A percentile compares a stretch with the other conserved stretches of the same genome.
phyloP scores from a whole-genome alignment of 2,329 filamentous ascomycete genomes.

The Dendryphion nanum region DNA sequence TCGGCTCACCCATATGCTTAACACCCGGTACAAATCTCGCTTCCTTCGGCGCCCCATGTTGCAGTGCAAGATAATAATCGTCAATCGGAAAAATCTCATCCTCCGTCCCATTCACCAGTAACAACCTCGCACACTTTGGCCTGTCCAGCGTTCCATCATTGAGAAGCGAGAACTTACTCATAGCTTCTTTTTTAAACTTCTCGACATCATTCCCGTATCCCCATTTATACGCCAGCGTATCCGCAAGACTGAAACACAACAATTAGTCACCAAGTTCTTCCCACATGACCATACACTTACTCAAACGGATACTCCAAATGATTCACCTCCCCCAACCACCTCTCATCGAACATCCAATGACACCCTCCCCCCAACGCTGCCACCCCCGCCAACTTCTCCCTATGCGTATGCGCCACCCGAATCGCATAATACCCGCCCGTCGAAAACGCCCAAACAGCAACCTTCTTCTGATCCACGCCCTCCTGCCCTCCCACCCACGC shows the following conservation, averaged over 20 bases:
- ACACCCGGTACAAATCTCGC: slow-evolving; percentile 44
- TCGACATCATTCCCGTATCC: slow-evolving; percentile 38
- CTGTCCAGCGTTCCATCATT: slow-evolving; percentile 55
- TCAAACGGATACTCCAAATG: slow-evolving; percentile 61
- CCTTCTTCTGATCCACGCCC: slow-evolving; percentile 47
- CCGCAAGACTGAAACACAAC: slow-evolving; percentile 36
- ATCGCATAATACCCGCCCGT: slow-evolving; percentile 62
- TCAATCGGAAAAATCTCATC: slow-evolving; percentile 65
- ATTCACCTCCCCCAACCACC: slow-evolving; percentile 56
- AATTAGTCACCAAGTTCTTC: no score
- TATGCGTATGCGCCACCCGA: slow-evolving; percentile 57
- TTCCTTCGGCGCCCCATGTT: slow-evolving; percentile 55
- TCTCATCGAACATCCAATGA: slow-evolving; percentile 55
- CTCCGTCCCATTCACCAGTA: slow-evolving; percentile 58
- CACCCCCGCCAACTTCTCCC: slow-evolving; percentile 49
- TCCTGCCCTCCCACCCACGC: slow-evolving; percentile 53
- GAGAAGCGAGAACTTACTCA: slow-evolving; percentile 53
- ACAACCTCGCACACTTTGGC: slow-evolving; percentile 47
- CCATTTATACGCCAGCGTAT: slow-evolving; percentile 52
- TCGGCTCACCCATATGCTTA: slow-evolving; percentile 54
- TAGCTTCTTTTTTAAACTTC: slow-evolving; percentile 49
- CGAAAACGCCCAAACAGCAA: slow-evolving; percentile 57
- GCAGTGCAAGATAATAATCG: slow-evolving; percentile 56
- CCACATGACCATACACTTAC: not conserved
- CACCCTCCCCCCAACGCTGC: slow-evolving; percentile 57